These are phyloP conservation scores for Fraxinus latifolia DNA, from an alignment of 305 asterid species.

Conservation along the genomic window DNA sequence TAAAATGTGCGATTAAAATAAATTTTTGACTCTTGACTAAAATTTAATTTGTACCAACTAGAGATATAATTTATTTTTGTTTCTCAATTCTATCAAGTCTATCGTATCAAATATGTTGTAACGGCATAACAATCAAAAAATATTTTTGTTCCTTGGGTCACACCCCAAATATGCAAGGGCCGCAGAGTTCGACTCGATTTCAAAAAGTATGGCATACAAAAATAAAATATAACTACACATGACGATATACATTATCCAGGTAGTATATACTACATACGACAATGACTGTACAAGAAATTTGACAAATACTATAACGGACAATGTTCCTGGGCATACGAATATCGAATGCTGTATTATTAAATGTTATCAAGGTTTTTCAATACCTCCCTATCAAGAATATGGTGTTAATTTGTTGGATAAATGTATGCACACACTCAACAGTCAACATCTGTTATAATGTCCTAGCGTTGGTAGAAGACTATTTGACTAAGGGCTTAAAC, in stretches of 20 bases:
- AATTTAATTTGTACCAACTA: not conserved
- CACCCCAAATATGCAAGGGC: not conserved
- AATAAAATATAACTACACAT: not conserved
- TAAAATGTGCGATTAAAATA: not conserved
- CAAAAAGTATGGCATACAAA: not conserved
- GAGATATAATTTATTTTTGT: not conserved
- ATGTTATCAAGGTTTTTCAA: not conserved
- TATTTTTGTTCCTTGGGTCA: not conserved
- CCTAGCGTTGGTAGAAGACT: not conserved
- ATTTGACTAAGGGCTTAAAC: not conserved
- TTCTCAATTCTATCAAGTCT: not conserved
- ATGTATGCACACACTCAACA: not conserved
- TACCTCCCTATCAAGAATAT: not conserved
- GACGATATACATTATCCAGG: not conserved
- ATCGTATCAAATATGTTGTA: not conserved
- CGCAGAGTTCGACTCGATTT: not conserved
- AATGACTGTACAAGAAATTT: not conserved
- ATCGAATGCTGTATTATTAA: not conserved
- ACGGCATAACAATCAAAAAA: not conserved
- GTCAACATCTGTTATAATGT: not conserved
- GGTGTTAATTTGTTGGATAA: not conserved
- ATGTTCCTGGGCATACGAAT: not conserved
- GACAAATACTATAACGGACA: not conserved
- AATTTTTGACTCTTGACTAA: not conserved
- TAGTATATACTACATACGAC: not conserved